These are phyloP conservation scores for Zoysia matrella DNA, from an alignment of 202 grass and related monocot genomes.

Conservation along the genomic window DNA sequence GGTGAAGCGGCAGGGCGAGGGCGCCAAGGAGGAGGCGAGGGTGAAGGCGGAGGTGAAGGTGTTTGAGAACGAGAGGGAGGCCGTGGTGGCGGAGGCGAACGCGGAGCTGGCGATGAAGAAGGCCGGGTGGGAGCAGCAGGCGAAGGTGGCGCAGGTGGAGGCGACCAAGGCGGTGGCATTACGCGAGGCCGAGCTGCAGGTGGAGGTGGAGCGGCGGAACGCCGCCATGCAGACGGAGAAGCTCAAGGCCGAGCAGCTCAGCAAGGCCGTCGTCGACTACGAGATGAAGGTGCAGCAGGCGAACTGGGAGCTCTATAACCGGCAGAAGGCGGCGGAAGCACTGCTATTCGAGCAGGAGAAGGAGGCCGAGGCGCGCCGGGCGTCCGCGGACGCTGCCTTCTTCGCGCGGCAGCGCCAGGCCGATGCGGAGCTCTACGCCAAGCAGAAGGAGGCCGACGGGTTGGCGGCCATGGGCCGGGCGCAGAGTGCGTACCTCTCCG, in stretches of 20 bases:
- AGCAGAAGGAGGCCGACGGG: constrained; percentile 62
- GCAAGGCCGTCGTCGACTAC: constrained; percentile 68
- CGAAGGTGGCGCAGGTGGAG: constrained; percentile 69
- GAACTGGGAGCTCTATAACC: constrained; percentile 26
- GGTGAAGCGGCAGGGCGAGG: constrained; percentile 39
- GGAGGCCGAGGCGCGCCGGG: constrained; percentile 52
- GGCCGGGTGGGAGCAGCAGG: constrained; percentile 54
- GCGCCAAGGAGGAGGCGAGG: constrained; percentile 58
- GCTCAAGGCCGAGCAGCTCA: constrained; percentile 70
- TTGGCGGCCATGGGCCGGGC: constrained; percentile 54
- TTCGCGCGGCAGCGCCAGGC: constrained; percentile 56
- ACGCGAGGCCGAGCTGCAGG: constrained; percentile 11
- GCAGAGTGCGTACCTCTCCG: constrained; percentile 44
- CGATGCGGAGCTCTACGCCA: constrained; percentile 76
- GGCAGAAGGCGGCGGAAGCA: background rate
- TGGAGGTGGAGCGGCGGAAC: constrained; percentile 80
- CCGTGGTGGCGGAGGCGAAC: constrained; percentile 61
- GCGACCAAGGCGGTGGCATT: constrained; percentile 70
- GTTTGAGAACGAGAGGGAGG: constrained; percentile 59
- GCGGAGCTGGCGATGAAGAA: constrained; percentile 60
- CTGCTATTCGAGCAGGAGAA: constrained; percentile 69
- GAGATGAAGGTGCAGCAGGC: constrained; percentile 60
- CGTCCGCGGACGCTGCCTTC: constrained; percentile 61
- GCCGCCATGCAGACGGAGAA: constrained; percentile 54
- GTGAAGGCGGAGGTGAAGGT: constrained; percentile 60